Conservation (phyloP, 2,329 filamentous ascomycete species). For the Pseudopyricularia cyperi region DNA sequence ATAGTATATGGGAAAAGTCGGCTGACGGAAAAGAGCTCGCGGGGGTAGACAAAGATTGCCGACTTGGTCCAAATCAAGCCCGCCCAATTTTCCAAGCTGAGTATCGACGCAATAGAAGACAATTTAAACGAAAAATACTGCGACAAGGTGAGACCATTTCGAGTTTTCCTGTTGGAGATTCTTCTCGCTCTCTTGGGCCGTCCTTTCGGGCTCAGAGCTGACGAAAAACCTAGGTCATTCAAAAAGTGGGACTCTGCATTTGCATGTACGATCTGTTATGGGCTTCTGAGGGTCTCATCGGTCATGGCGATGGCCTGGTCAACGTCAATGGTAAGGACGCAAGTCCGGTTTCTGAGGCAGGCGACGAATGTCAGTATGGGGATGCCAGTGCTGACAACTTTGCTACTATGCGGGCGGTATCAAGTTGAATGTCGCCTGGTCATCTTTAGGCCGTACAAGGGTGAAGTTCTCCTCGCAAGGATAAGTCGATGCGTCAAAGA, state of each 20-base stretch:
- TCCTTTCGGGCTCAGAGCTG: neutral
- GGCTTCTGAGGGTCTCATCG: constrained; percentile 85
- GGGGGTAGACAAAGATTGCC: constrained; percentile 68
- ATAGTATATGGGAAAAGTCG: too few species aligned
- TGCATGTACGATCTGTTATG: constrained; percentile 85
- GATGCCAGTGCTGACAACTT: neutral
- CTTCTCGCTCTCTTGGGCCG: neutral
- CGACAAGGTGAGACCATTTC: constrained; percentile 52
- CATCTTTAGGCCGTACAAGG: constrained; percentile 92
- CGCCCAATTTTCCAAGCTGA: constrained; percentile 74
- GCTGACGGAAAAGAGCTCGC: neutral
- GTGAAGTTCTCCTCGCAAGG: constrained; percentile 75
- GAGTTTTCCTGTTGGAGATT: neutral
- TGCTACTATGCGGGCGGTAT: constrained; percentile 8
- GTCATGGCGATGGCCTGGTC: constrained; percentile 80
- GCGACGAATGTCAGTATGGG: neutral
- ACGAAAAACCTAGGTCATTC: constrained; percentile 50
- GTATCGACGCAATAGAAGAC: constrained; percentile 78
- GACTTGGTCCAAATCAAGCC: constrained; percentile 91
- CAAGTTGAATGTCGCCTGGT: constrained; percentile 84
- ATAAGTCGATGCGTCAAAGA: constrained; percentile 52
- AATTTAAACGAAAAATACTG: constrained; percentile 96
- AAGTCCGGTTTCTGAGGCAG: neutral
- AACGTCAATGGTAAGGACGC: constrained; percentile 69
- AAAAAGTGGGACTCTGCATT: constrained; percentile 87